Conservation (phyloP, 2,329 filamentous ascomycete genomes). For the Lachnellula willkommii region DNA sequence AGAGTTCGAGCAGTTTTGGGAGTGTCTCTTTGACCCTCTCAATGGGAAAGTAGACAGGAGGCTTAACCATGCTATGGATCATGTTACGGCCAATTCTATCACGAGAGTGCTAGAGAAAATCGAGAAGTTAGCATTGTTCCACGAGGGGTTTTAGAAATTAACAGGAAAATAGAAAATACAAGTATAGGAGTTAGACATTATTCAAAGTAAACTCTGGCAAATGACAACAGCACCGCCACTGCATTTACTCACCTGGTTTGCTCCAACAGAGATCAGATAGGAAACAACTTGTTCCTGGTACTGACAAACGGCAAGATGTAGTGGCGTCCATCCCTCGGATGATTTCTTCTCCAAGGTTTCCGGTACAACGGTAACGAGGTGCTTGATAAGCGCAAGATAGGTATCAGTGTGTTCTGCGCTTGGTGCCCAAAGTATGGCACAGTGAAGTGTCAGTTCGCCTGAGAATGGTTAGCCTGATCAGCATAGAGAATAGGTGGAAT, state of each 20-base stretch:
- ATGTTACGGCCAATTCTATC: constrained; percentile 61
- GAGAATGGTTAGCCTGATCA: constrained; percentile 15
- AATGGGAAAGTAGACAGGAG: background rate
- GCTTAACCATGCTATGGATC: constrained; percentile 51
- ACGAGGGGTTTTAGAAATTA: too few relatives aligned
- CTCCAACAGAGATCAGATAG: constrained; percentile 60
- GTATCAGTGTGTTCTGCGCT: constrained; percentile 24
- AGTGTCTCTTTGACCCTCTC: constrained; percentile 31
- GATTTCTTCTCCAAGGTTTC: constrained; percentile 58
- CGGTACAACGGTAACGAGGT: constrained; percentile 59
- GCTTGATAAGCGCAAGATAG: constrained; percentile 54
- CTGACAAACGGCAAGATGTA: constrained; percentile 59
- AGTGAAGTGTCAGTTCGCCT: constrained; percentile 63
- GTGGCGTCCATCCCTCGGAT: constrained; percentile 55
- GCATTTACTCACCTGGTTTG: constrained; percentile 47
- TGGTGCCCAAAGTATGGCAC: constrained; percentile 47
- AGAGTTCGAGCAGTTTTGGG: constrained; percentile 47
- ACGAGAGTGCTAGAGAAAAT: constrained; percentile 40
- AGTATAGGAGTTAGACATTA: too few relatives aligned
- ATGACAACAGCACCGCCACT: too few relatives aligned
- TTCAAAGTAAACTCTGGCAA: too few relatives aligned
- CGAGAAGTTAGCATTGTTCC: too few relatives aligned
- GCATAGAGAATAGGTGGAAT: background rate
- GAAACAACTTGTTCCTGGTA: constrained; percentile 51
- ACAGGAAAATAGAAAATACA: too few relatives aligned